Evolutionary conservation across 2,329 filamentous ascomycete species (phyloP).

Genomic region (Fusarium zealandicum): DNA sequence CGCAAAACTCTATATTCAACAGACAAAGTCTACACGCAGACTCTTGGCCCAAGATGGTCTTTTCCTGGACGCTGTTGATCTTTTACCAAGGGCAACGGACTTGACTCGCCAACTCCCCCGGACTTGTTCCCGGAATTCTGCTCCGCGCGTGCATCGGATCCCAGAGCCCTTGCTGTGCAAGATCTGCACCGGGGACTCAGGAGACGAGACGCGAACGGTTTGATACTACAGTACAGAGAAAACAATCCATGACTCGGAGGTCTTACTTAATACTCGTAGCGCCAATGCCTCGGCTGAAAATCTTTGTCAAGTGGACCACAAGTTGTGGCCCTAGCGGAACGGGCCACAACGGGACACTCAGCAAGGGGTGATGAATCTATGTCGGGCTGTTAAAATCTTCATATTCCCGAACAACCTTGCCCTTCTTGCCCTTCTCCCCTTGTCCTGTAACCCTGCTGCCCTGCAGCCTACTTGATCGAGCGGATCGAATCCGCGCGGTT

Average conservation of each 20-base stretch:
- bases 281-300: constrained; percentile 1
- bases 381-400: too few species aligned
- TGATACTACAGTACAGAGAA: background rate
- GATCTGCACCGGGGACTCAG: constrained; percentile 9
- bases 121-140: background rate
- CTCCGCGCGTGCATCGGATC: constrained; percentile 7
- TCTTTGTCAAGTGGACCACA: constrained; percentile 7
- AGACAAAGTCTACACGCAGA: too few species aligned
- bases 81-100: too few species aligned
- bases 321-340: constrained; percentile 3
- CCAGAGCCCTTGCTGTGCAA: constrained; percentile 16
- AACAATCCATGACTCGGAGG: constrained; percentile 3
- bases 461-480: too few species aligned
- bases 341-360: too few species aligned
- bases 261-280: constrained; percentile 1
- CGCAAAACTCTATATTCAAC: background rate
- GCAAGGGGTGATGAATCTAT: too few species aligned
- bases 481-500: too few species aligned
- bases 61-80: background rate
- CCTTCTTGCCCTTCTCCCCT: constrained; percentile 2
- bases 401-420: background rate
- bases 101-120: background rate
- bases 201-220: constrained; percentile 11
- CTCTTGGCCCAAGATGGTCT: background rate
- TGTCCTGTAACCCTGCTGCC: constrained; percentile 22